Evolutionary conservation across 345 rosid genomes (phyloP).

Genomic region (Populus tremula): DNA sequence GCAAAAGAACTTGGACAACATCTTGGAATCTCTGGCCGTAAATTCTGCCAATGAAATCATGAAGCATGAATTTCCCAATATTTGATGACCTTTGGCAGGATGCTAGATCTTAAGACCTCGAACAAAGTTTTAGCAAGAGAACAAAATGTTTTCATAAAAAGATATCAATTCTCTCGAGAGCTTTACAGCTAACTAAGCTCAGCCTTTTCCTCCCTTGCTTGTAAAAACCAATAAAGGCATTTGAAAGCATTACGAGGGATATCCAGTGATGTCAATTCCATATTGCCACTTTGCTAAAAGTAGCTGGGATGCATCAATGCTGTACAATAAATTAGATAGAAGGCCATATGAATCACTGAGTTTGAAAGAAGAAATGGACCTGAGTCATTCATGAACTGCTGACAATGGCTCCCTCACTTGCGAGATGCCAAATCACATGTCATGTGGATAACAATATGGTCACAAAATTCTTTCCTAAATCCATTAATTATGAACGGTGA

Average conservation of each 20-base stretch:
- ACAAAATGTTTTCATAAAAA: not conserved
- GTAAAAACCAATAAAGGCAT: not conserved
- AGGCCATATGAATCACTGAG: not conserved
- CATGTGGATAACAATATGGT: not conserved
- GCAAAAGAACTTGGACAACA: slow-evolving; percentile 75
- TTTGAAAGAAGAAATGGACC: not conserved
- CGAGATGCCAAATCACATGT: not conserved
- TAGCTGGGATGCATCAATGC: not conserved
- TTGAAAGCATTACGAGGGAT: not conserved
- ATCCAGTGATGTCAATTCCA: not conserved
- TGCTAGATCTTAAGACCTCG: not conserved
- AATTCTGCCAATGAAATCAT: slow-evolving; percentile 47
- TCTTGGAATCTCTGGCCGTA: slow-evolving; percentile 83
- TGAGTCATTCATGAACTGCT: not conserved
- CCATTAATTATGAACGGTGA: not conserved
- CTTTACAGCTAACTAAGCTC: not conserved
- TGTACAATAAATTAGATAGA: not conserved
- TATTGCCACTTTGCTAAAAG: not conserved
- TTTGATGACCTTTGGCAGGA: not conserved
- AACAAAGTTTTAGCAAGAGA: not conserved
- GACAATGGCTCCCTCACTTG: not conserved
- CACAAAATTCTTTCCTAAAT: not conserved
- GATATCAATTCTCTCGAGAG: not conserved
- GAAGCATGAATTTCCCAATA: not conserved
- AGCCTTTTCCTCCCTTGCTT: not conserved